A percentile compares a stretch with the other conserved stretches of the same genome.
phyloP scores from a whole-genome alignment of 2,329 filamentous ascomycete genomes.

The Cladophialophora chaetospira region DNA sequence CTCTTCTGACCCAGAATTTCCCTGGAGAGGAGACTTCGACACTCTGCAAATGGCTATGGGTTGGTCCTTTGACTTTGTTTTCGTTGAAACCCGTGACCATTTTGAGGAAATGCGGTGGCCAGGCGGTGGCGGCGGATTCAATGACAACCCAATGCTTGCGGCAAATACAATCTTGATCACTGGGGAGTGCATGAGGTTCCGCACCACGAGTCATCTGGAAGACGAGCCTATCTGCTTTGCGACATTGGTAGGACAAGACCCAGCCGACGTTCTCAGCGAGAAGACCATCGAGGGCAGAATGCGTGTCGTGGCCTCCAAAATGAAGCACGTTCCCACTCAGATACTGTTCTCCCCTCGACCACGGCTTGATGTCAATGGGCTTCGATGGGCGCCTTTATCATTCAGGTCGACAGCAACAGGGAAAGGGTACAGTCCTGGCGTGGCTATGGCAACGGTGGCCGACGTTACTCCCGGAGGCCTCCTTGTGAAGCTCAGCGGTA shows the following conservation, averaged over 20 bases:
- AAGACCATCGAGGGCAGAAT: neutral
- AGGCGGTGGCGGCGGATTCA: neutral
- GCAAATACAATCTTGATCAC: neutral
- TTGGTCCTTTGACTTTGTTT: neutral
- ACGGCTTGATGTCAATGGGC: neutral
- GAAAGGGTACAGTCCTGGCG: neutral
- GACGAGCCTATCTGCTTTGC: neutral
- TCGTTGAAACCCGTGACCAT: neutral
- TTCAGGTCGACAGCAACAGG: neutral
- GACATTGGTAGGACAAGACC: neutral
- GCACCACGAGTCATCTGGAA: neutral
- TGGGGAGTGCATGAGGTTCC: neutral
- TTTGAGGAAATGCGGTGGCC: neutral
- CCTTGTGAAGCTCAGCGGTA: neutral
- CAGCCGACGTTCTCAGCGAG: constrained; percentile 18
- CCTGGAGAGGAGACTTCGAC: neutral
- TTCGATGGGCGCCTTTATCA: neutral
- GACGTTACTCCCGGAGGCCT: neutral
- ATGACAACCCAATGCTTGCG: neutral
- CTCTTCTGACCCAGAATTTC: neutral
- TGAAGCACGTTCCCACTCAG: neutral
- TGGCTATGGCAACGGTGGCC: neutral
- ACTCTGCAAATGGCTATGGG: neutral
- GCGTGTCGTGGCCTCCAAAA: neutral
- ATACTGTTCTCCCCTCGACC: neutral